Evolutionary conservation across 1,139 yeast genomes (phyloP), one percentile per base, ranked within the genome.

Genomic region (Debaryomyces subglobosus): DNA sequence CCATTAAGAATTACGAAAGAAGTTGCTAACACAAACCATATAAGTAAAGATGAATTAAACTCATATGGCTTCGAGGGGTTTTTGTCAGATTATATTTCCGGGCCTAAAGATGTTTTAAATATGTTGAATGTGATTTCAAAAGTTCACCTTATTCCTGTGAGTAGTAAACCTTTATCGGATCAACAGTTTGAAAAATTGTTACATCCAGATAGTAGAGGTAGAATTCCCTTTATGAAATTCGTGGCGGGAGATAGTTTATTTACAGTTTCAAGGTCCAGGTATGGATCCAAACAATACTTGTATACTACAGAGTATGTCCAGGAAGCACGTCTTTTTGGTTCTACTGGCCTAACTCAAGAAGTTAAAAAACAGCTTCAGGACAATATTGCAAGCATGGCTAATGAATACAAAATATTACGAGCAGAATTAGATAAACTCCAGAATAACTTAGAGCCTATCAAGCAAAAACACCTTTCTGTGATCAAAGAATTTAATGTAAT

Each of bases 61-160:
- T 41, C 55, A 1, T 64, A 69, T 24, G 97, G 97, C 0, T 89
- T 94, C 64, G 96, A 89, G 51, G 95, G 96, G 0, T 89, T 81
- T 58, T 59, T 91, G 33, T 68, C 82, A 1, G 97, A 94, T 58
- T 82, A 82, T 52, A 61, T 94, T 1, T 68, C 70, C 1, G 99
- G 97, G 0, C 96, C 97, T 1, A 62, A 67, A 8, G 79, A 81
- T n/a, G 96, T 94, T 1, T 62, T 90, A 43, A 75, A 78, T 47
- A 89, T 89, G 90, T 73, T 94, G 43, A 84, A 87, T 56, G 85
- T 81, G 51, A 76, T 77, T 27, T 71, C 81, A 12, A 74, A 72
- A 39, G 67, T 91, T 23, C 82, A 88, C 53, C 67, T 71, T 43
- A 81, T 89, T 33, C 97, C 97, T 0, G 84, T 85, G 5, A 62